Conservation (phyloP, 2,329 filamentous ascomycete genomes). For the Phyllosticta citriasiana region DNA sequence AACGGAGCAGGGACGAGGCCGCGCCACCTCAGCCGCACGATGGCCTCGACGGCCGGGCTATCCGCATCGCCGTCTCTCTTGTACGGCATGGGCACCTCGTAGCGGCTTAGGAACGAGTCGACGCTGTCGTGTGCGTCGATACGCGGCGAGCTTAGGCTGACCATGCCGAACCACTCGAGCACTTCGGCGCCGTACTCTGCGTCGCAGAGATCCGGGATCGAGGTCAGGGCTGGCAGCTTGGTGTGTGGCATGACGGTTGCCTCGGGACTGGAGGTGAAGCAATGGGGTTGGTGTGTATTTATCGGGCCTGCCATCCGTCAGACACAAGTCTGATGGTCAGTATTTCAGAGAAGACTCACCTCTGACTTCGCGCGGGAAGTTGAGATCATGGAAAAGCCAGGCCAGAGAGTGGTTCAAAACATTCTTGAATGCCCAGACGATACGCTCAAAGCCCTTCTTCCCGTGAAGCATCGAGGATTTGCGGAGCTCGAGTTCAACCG, state of each 20-base stretch:
- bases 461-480: constrained; percentile 68
- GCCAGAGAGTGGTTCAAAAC: constrained; percentile 57
- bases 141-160: constrained; percentile 56
- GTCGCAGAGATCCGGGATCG: constrained; percentile 32
- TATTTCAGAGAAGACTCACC: constrained; percentile 27
- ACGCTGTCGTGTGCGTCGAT: constrained; percentile 47
- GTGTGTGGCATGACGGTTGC: constrained; percentile 24
- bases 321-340: constrained; percentile 14
- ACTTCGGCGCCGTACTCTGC: constrained; percentile 55
- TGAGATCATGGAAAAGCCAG: constrained; percentile 69
- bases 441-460: constrained; percentile 70
- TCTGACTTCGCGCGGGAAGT: constrained; percentile 19
- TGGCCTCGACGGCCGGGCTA: constrained; percentile 11
- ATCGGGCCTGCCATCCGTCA: not conserved
- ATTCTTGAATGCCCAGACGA: constrained; percentile 69
- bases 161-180: constrained; percentile 68
- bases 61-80: not conserved
- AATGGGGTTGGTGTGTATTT: not conserved
- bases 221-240: constrained; percentile 17
- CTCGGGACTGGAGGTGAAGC: constrained; percentile 11
- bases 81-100: constrained; percentile 44
- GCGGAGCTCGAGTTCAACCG: constrained; percentile 67
- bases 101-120: constrained; percentile 61
- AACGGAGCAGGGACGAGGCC: constrained; percentile 33
- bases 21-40: constrained; percentile 32